These are phyloP conservation scores for Hymenoscyphus albidus DNA, from an alignment of 2,329 filamentous ascomycete species.

Conservation along the genomic window DNA sequence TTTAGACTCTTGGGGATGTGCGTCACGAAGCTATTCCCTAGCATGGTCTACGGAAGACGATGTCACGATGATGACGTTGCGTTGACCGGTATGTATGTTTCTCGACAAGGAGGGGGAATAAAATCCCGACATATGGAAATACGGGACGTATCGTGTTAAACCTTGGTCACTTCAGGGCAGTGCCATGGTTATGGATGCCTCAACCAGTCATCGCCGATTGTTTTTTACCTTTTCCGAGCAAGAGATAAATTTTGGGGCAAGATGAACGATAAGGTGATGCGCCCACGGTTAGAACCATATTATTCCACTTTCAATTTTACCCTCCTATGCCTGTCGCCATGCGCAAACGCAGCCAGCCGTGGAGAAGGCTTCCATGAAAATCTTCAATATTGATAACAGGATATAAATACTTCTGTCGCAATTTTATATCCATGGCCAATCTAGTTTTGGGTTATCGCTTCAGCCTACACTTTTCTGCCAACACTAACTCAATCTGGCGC, in stretches of 20 bases:
- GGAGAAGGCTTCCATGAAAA: neutral
- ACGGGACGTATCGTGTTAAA: neutral
- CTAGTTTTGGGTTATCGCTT: neutral
- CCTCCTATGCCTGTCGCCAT: neutral
- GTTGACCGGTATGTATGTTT: neutral
- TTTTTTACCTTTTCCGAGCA: neutral
- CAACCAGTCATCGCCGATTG: neutral
- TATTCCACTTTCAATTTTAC: neutral
- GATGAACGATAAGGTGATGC: neutral
- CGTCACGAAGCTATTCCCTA: neutral
- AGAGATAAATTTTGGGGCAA: neutral
- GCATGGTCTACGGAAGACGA: neutral
- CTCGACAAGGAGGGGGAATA: neutral
- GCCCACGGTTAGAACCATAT: neutral
- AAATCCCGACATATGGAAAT: neutral
- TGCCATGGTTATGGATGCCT: neutral
- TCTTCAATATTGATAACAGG: neutral
- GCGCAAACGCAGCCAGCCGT: neutral
- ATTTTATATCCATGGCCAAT: constrained; percentile 1
- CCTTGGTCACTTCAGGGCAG: neutral
- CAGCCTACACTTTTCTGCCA: constrained; percentile 9
- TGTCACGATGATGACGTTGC: neutral
- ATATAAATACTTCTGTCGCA: neutral
- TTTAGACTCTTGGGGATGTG: neutral
- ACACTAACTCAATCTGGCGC: neutral